Evolutionary conservation across 768 basidiomycete genomes (phyloP), one percentile per base, ranked within the genome.

Genomic region (Russula sp.): DNA sequence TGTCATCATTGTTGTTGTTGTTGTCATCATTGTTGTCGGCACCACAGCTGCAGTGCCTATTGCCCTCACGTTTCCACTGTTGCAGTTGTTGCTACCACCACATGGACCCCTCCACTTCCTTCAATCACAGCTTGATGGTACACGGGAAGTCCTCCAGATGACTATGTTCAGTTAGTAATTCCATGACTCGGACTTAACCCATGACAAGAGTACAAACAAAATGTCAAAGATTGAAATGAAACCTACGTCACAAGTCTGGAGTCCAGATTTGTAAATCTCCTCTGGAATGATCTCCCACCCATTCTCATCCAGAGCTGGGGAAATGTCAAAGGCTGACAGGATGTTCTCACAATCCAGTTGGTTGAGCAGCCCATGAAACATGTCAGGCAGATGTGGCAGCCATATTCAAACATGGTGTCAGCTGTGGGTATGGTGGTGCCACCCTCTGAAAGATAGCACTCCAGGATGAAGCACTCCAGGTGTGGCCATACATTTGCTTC

Each of bases 261-360:
- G 40, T 37, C 61, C 55, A 13, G 20, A 45, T 22, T 52, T 13
- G 42, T 52, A 57, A 13, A 45, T 52, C 40, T 57, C 50, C 32
- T 57, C 62, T 4, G 56, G 49, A 34, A 57, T 45, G 20, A 52
- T 63, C 14, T 45, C 42, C 31, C 2, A 7, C 11, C 40, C 50
- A 1, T 32, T 10, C 42, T 9, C 34, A 22, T 57, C 50, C 32
- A 34, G 55, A 9, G 40, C 55, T 8, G 32, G 50, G 13, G 50
- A 45, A 13, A 81, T 76, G n/a, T 74, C 62, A 57, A 81, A 77
- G 6, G 72, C 66, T 5, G 78, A 70, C 13, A 79, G 69, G 71
- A 75, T 14, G 73, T 63, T 6, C 79, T 73, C 51, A 72, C 74
- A n/a, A 77, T 64, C 68, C 77, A 79, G 52, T 77, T 35, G 0